Percentiles rank a stretch among this genome's conserved stretches.
phyloP scores from a whole-genome alignment of 1,139 yeast genomes.

The Tardiomyces digboiensis region DNA sequence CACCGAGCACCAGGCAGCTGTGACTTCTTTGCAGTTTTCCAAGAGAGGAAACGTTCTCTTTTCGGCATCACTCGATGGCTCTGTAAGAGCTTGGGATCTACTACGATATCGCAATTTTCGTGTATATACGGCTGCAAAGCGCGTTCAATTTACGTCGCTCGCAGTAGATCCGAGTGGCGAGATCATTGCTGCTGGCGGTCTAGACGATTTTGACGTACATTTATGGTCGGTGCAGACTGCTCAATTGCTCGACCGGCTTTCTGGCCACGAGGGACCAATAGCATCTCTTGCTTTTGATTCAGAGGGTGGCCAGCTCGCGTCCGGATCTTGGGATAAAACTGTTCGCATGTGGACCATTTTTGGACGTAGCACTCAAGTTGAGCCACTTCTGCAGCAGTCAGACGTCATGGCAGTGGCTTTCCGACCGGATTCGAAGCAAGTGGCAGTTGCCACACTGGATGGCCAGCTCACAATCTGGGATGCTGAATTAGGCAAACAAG shows the following conservation, averaged over 20 bases:
- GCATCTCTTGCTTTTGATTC: slow-evolving; percentile 80
- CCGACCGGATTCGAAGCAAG: slow-evolving; percentile 87
- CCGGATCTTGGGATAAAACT: slow-evolving; percentile 96
- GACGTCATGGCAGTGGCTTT: slow-evolving; percentile 81
- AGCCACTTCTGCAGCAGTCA: slow-evolving; percentile 76
- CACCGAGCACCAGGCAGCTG: slow-evolving; percentile 83
- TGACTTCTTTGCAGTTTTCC: slow-evolving; percentile 82
- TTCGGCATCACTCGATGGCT: slow-evolving; percentile 90
- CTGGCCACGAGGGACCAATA: slow-evolving; percentile 96
- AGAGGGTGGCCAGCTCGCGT: slow-evolving; percentile 68
- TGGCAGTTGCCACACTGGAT: slow-evolving; percentile 82
- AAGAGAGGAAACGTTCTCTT: slow-evolving; percentile 83
- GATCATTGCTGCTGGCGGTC: slow-evolving; percentile 90
- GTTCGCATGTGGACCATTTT: slow-evolving; percentile 90
- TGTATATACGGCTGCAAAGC: slow-evolving; percentile 82
- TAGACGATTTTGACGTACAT: slow-evolving; percentile 82
- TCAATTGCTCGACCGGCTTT: slow-evolving; percentile 72
- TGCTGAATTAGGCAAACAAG: slow-evolving; percentile 70
- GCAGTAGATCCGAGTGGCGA: slow-evolving; percentile 99
- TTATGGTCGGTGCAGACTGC: slow-evolving; percentile 98
- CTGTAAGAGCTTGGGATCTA: slow-evolving; percentile 96
- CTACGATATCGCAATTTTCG: slow-evolving; percentile 89
- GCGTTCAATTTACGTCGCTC: slow-evolving; percentile 78
- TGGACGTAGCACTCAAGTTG: slow-evolving; percentile 68
- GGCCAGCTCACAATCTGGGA: slow-evolving; percentile 85